Conservation (phyloP, 2,329 filamentous ascomycete genomes). For the Elsinoe fawcettii region DNA sequence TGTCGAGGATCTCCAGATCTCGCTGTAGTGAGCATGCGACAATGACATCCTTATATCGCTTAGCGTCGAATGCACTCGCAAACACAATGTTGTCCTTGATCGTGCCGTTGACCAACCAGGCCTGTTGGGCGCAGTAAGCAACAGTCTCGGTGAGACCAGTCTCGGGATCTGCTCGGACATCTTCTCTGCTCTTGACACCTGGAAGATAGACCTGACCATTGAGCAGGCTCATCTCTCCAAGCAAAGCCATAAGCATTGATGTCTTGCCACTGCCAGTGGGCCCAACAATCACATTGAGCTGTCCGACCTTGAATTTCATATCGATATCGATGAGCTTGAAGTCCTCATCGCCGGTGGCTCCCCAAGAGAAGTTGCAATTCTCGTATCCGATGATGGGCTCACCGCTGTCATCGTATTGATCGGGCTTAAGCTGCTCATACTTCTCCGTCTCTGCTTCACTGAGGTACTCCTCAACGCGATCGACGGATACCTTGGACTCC, state of each 20-base stretch:
- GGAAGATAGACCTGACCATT: conserved; percentile 77
- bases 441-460: conserved; percentile 94
- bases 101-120: conserved; percentile 92
- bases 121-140: conserved; percentile 92
- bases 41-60: conserved; percentile 77
- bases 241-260: conserved; percentile 85
- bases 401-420: conserved; percentile 60
- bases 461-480: conserved; percentile 91
- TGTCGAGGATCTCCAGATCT: conserved; percentile 85
- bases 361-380: conserved; percentile 83
- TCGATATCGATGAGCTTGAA: conserved; percentile 75
- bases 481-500: conserved; percentile 92
- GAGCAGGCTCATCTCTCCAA: conserved; percentile 90
- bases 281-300: conserved; percentile 86
- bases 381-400: conserved; percentile 75
- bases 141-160: conserved; percentile 86
- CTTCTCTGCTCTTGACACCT: conserved; percentile 76
- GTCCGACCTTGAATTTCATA: conserved; percentile 72
- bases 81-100: conserved; percentile 97
- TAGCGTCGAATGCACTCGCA: conserved; percentile 68
- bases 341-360: conserved; percentile 45
- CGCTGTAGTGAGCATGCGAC: conserved; percentile 84
- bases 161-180: conserved; percentile 70
- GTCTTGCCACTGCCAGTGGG: conserved; percentile 94
- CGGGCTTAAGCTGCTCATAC: conserved; percentile 70